These are phyloP conservation scores for Cryptococcus floricola DNA, from an alignment of 1,284 basidiomycete species.

Conservation along the genomic window DNA sequence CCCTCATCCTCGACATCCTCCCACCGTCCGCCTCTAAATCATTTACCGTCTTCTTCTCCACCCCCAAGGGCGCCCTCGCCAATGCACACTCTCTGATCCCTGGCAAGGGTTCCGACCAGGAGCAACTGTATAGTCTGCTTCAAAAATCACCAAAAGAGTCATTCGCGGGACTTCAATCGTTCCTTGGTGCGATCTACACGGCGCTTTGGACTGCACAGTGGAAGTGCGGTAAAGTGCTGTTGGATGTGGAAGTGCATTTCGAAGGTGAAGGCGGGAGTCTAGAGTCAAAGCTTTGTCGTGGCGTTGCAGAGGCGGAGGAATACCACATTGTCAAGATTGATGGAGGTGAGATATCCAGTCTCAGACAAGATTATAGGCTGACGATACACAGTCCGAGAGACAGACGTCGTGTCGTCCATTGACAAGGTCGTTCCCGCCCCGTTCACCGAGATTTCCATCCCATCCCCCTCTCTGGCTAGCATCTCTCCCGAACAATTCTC, in stretches of 20 bases:
- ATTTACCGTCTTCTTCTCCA: conserved; percentile 33
- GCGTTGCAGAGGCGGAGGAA: conserved; percentile 2
- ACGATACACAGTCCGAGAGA: background rate
- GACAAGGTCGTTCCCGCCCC: background rate
- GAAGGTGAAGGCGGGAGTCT: conserved; percentile 32
- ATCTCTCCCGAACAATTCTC: background rate
- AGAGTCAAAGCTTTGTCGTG: conserved; percentile 16
- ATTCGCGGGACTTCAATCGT: conserved; percentile 38
- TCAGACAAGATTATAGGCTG: background rate
- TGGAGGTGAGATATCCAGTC: conserved; percentile 11
- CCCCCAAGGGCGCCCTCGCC: conserved; percentile 10
- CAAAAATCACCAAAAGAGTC: conserved; percentile 15
- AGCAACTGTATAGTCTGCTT: conserved; percentile 30
- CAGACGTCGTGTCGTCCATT: background rate
- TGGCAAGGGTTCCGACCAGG: background rate
- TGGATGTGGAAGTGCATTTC: conserved; percentile 45
- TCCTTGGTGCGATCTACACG: conserved; percentile 44
- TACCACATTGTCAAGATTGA: conserved; percentile 16
- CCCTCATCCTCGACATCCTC: conserved; percentile 22
- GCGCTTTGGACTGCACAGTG: conserved; percentile 40
- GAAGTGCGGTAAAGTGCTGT: conserved; percentile 31
- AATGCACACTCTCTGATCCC: background rate
- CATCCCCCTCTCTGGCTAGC: background rate
- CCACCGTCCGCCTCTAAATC: conserved; percentile 11
- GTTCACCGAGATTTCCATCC: background rate